Conservation (phyloP, 2,329 filamentous ascomycete genomes). For the Xylaria sp. region DNA sequence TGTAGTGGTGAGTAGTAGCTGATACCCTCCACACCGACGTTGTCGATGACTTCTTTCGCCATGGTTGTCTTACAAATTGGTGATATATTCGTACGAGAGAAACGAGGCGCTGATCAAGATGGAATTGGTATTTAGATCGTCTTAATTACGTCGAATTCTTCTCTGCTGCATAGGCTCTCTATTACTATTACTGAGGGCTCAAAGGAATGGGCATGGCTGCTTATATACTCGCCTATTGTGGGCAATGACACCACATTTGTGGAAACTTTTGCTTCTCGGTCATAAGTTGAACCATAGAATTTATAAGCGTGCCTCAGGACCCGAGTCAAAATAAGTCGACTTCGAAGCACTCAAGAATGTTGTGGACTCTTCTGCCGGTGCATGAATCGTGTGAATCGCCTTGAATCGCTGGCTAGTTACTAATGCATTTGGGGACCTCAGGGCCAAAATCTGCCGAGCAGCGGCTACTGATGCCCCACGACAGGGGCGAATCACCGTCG, state of each 20-base stretch:
- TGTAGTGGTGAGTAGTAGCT: conserved; percentile 52
- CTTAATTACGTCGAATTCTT: neutral
- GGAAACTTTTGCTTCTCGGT: neutral
- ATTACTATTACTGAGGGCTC: neutral
- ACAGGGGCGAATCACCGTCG: neutral
- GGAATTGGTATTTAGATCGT: neutral
- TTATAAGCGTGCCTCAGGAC: neutral
- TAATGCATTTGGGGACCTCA: neutral
- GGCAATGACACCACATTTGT: neutral
- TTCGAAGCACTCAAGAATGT: neutral
- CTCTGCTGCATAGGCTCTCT: neutral
- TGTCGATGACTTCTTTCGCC: neutral
- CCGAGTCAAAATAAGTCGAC: neutral
- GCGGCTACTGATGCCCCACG: neutral
- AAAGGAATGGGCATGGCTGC: neutral
- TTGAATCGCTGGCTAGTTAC: neutral
- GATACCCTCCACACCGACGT: conserved; percentile 34
- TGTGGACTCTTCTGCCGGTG: neutral
- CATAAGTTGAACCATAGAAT: neutral
- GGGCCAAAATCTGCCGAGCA: neutral
- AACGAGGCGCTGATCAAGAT: neutral
- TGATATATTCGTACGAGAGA: neutral
- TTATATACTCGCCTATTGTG: neutral
- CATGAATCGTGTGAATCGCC: neutral
- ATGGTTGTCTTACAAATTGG: neutral